A percentile compares a stretch with the other conserved stretches of the same genome.
phyloP scores from a whole-genome alignment of 179 eudicot species.

The Spinacia oleracea region DNA sequence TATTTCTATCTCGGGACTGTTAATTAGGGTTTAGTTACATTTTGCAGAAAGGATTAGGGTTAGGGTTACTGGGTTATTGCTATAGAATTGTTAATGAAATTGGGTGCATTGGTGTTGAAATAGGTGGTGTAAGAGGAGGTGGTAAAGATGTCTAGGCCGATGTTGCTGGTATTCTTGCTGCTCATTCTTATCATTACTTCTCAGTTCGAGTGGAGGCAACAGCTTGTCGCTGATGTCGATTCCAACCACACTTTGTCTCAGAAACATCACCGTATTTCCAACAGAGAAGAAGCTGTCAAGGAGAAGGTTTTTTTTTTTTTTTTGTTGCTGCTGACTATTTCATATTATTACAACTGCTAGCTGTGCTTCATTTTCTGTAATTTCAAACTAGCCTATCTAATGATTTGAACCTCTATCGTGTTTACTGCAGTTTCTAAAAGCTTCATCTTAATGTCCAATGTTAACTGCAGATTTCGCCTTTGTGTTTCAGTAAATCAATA shows the following conservation, averaged over 20 bases:
- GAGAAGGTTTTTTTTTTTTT: conserved; percentile 35
- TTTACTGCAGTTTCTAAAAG: too few relatives aligned
- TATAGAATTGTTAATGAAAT: too few relatives aligned
- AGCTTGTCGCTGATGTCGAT: conserved; percentile 37
- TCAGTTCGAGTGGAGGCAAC: conserved; percentile 49
- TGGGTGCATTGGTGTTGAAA: background rate
- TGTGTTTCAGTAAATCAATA: too few relatives aligned
- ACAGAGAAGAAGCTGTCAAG: conserved; percentile 46
- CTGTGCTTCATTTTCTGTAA: too few relatives aligned
- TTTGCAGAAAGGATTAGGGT: background rate
- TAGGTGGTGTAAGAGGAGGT: conserved; percentile 15
- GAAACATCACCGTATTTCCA: conserved; percentile 33
- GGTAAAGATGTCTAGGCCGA: conserved; percentile 47
- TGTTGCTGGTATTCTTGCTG: conserved; percentile 41
- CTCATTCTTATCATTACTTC: conserved; percentile 44
- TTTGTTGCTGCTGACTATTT: background rate
- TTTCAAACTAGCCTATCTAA: too few relatives aligned
- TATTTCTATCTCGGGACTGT: too few relatives aligned
- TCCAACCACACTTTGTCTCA: conserved; percentile 31
- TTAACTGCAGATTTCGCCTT: too few relatives aligned
- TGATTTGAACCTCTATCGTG: too few relatives aligned
- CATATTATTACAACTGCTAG: too few relatives aligned
- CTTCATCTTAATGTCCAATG: too few relatives aligned
- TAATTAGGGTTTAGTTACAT: too few relatives aligned
- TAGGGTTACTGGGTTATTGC: too few relatives aligned